These are phyloP conservation scores for Stephania japonica DNA, from an alignment of 164 flowering plant genomes.

Conservation along the genomic window DNA sequence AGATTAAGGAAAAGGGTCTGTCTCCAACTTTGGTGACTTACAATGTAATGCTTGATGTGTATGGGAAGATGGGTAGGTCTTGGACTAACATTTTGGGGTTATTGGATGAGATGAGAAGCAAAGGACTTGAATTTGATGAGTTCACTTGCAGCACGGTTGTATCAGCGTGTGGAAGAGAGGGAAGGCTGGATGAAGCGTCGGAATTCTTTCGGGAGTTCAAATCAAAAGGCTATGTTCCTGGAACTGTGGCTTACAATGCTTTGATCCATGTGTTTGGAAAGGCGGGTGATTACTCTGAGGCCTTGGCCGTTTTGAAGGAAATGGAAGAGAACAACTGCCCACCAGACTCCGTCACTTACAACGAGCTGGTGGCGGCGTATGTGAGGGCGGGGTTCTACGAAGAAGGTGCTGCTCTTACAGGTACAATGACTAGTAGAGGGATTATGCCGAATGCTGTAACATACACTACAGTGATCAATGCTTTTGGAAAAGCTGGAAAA, in stretches of 20 bases:
- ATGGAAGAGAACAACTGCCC: slow-evolving; percentile 80
- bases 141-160: slow-evolving; percentile 90
- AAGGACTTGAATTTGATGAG: slow-evolving; percentile 70
- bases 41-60: slow-evolving; percentile 86
- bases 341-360: slow-evolving; percentile 70
- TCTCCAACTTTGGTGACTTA: slow-evolving; percentile 71
- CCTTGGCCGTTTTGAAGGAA: slow-evolving; percentile 62
- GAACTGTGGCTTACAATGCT: slow-evolving; percentile 76
- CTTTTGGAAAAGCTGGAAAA: slow-evolving; percentile 75
- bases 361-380: slow-evolving; percentile 79
- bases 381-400: slow-evolving; percentile 76
- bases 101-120: slow-evolving; percentile 65
- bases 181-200: slow-evolving; percentile 65
- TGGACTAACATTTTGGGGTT: slow-evolving; percentile 59
- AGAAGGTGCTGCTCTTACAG: slow-evolving; percentile 69
- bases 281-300: slow-evolving; percentile 63
- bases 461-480: slow-evolving; percentile 80
- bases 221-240: slow-evolving; percentile 53
- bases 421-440: slow-evolving; percentile 56
- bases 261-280: slow-evolving; percentile 78
- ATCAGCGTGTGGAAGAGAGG: slow-evolving; percentile 89
- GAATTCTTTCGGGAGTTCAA: slow-evolving; percentile 54
- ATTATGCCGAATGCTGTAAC: slow-evolving; percentile 77
- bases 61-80: slow-evolving; percentile 85
- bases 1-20: slow-evolving; percentile 50